A percentile compares a stretch with the other conserved stretches of the same genome.
phyloP scores from a whole-genome alignment of 345 rosid species.

The Hibiscus trionum region DNA sequence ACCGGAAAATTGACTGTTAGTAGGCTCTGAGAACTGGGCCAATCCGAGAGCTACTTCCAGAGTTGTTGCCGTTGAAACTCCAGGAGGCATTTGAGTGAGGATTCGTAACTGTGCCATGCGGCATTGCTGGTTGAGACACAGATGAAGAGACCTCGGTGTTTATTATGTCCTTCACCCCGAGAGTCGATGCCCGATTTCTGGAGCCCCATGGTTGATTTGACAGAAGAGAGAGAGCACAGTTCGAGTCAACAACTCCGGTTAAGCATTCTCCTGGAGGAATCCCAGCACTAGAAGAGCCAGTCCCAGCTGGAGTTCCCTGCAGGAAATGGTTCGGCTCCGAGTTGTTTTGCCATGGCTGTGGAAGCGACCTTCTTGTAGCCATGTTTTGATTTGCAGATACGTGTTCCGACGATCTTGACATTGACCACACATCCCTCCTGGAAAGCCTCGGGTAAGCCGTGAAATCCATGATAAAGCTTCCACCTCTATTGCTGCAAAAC shows the following conservation, averaged over 20 bases:
- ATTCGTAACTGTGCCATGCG: conserved; percentile 30
- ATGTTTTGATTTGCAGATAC: conserved; percentile 20
- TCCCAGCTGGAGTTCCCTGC: conserved; percentile 27
- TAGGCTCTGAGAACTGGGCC: neutral
- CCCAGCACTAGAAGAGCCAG: conserved; percentile 43
- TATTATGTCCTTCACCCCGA: conserved; percentile 26
- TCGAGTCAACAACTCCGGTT: conserved; percentile 59
- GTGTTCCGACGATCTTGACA: conserved; percentile 25
- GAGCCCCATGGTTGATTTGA: conserved; percentile 78
- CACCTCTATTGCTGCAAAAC: conserved; percentile 28
- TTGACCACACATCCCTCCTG: conserved; percentile 35
- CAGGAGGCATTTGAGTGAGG: conserved; percentile 45
- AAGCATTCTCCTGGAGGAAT: conserved; percentile 58
- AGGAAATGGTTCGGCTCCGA: conserved; percentile 23
- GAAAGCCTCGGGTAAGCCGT: conserved; percentile 28
- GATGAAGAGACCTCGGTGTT: conserved; percentile 33
- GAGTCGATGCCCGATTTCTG: conserved; percentile 32
- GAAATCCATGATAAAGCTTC: conserved; percentile 56
- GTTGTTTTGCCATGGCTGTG: conserved; percentile 37
- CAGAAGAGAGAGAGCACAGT: conserved; percentile 99
- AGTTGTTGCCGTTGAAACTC: conserved; percentile 45
- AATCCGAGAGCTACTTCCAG: conserved; percentile 29
- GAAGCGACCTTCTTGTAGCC: conserved; percentile 22
- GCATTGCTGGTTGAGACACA: conserved; percentile 39
- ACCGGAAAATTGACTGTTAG: conserved; percentile 27